These are phyloP conservation scores for Naganishia albida DNA, from an alignment of 1,284 basidiomycete species.

Conservation along the genomic window DNA sequence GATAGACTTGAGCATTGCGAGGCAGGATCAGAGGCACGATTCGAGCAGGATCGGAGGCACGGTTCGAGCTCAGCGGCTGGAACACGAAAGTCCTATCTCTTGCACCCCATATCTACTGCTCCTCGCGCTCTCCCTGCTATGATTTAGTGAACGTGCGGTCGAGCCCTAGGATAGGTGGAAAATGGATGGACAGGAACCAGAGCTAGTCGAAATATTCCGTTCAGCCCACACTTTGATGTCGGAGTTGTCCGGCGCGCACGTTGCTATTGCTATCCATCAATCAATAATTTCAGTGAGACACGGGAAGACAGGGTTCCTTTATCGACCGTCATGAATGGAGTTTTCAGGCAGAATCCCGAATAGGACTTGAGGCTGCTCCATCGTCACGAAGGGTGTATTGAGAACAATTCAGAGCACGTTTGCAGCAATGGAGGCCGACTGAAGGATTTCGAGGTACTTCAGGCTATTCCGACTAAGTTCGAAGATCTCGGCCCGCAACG, in stretches of 20 bases:
- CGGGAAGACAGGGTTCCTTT: neutral
- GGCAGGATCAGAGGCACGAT: neutral
- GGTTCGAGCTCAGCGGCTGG: neutral
- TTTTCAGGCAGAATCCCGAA: too few species aligned
- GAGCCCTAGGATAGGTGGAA: too few species aligned
- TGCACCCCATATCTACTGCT: neutral
- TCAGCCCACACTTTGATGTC: neutral
- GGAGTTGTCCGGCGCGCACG: slow-evolving; percentile 5
- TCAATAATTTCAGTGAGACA: neutral
- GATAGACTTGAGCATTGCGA: slow-evolving; percentile 16
- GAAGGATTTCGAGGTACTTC: too few species aligned
- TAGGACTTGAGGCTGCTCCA: too few species aligned
- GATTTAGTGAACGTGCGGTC: too few species aligned
- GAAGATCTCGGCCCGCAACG: too few species aligned
- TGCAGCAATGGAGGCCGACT: too few species aligned
- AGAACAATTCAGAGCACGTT: too few species aligned
- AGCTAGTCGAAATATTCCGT: neutral
- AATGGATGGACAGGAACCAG: too few species aligned
- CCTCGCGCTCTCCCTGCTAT: neutral
- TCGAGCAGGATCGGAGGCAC: too few species aligned
- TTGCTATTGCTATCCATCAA: neutral
- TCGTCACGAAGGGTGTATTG: too few species aligned
- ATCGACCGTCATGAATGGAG: neutral
- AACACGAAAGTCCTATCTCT: neutral
- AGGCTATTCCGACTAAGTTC: too few species aligned